Percentiles rank a stretch among this genome's conserved stretches.
phyloP scores from a whole-genome alignment of 345 rosid genomes.

The Eucalyptus marginata region DNA sequence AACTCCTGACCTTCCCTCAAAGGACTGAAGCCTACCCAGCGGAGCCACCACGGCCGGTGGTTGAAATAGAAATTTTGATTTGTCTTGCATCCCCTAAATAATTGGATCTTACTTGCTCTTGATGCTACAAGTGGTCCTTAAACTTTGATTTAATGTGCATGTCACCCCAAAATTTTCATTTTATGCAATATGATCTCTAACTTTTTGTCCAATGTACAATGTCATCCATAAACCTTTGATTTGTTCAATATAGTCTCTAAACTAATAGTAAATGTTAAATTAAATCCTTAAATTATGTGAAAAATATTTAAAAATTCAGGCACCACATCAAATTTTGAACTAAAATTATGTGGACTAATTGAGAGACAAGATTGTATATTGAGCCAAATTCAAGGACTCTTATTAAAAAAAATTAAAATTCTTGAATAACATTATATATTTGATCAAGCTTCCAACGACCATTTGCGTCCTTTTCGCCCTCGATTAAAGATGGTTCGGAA shows the following conservation, averaged over 20 bases:
- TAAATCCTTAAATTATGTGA: neutral
- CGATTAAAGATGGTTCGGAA: neutral
- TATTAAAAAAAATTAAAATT: neutral
- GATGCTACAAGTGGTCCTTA: fast-evolving
- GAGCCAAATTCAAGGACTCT: neutral
- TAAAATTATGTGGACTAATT: neutral
- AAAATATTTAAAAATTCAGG: neutral
- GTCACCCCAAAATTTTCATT: neutral
- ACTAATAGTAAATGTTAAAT: neutral
- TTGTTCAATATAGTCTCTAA: fast-evolving
- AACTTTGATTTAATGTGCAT: neutral
- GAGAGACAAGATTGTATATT: neutral
- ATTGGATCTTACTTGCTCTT: neutral
- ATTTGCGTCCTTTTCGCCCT: neutral
- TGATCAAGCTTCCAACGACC: too few relatives aligned
- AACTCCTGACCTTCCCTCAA: too few relatives aligned
- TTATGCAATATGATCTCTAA: fast-evolving
- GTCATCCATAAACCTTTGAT: fast-evolving
- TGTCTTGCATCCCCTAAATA: too few relatives aligned
- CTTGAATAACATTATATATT: fast-evolving
- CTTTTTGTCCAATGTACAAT: neutral
- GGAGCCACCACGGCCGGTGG: too few relatives aligned
- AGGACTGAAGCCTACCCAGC: too few relatives aligned
- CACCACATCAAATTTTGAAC: too few relatives aligned
- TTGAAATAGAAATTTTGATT: too few relatives aligned